Base-by-base conservation (phyloP, 345 rosid genomes). In the Psidium guajava region DNA sequence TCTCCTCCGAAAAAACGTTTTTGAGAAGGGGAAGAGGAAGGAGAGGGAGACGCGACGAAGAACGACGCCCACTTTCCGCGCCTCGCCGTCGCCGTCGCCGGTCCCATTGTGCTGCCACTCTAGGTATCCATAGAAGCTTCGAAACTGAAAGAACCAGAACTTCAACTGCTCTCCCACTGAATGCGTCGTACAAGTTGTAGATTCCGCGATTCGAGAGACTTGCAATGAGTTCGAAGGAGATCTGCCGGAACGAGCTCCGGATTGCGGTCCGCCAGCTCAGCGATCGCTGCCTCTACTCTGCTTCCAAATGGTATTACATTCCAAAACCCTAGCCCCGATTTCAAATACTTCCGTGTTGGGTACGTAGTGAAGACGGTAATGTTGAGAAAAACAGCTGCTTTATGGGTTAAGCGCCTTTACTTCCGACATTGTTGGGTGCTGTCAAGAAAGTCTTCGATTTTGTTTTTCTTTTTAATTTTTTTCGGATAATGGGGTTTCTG, bases 241-340 rank as follows among this genome's bases (percentile, higher is more conserved):
- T 44, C 86, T 97, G 97, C 88, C 92, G 99, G 85, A 91, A 47
- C 83, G 99, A 97, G 87, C 95, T 95, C 36, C 93, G 98, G 75
- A 86, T 92, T 61, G 99, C 99, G 57, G 90, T 94, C 84, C 92
- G 93, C 82, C 99, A 96, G 87, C 95, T 97, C 87, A 91, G 90
- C 64, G 96, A 97, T 82, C 98, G 99, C 15, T 91, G 98, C 85
- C 95, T 97, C 85, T 93, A 94, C 93, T 92, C 96, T 82, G 98
- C 98, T 82, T 91, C 98, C 83, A 94, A 93, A 90, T 97, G 99
- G 99, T 97, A 82, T 27, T 13, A 6, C 42, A 6, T 28, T 77
- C 81, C 84, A n/a, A 90, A 94, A 94, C 94, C 96, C 93, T 90
- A 90, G 88, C 74, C 81, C 88, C 89, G 52, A 52, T 20, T 80